Conservation (phyloP, 2,329 filamentous ascomycete genomes). For the Cladobotryum protrusum region DNA sequence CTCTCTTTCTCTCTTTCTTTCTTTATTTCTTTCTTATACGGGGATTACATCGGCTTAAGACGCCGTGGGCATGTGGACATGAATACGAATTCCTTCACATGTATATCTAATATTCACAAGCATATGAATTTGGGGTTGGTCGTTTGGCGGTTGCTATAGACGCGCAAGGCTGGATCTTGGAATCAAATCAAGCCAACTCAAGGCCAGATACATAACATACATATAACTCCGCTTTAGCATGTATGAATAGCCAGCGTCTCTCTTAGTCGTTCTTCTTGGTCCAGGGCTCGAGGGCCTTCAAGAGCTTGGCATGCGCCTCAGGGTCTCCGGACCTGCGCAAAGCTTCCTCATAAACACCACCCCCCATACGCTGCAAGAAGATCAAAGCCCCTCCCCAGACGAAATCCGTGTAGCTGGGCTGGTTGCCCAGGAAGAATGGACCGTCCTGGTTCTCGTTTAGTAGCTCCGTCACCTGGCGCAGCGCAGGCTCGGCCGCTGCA, state of each 20-base stretch:
- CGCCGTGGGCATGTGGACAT: too few species aligned
- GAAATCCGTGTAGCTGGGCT: conserved; percentile 52
- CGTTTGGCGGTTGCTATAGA: too few species aligned
- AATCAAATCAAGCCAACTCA: not conserved
- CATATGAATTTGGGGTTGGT: too few species aligned
- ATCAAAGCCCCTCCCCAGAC: conserved; percentile 45
- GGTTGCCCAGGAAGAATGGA: conserved; percentile 54
- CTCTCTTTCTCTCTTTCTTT: too few species aligned
- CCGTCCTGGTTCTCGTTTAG: conserved; percentile 52
- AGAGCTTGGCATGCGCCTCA: conserved; percentile 31
- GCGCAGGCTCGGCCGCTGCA: conserved; percentile 32
- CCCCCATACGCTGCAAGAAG: conserved; percentile 31
- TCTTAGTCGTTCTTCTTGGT: conserved; percentile 25
- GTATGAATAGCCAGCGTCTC: too few species aligned
- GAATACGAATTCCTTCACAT: too few species aligned
- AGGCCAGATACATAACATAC: not conserved
- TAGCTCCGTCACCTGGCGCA: conserved; percentile 35
- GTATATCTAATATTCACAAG: too few species aligned
- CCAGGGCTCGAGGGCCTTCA: conserved; percentile 37
- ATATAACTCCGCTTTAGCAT: too few species aligned
- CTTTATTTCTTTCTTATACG: too few species aligned
- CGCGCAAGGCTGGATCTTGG: too few species aligned
- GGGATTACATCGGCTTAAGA: too few species aligned
- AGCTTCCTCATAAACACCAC: conserved; percentile 28
- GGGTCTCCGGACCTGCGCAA: conserved; percentile 33